Evolutionary conservation across 2,329 filamentous ascomycete genomes (phyloP), one percentile per base, ranked within the genome.

Genomic region (Pyricularia pennisetigena): DNA sequence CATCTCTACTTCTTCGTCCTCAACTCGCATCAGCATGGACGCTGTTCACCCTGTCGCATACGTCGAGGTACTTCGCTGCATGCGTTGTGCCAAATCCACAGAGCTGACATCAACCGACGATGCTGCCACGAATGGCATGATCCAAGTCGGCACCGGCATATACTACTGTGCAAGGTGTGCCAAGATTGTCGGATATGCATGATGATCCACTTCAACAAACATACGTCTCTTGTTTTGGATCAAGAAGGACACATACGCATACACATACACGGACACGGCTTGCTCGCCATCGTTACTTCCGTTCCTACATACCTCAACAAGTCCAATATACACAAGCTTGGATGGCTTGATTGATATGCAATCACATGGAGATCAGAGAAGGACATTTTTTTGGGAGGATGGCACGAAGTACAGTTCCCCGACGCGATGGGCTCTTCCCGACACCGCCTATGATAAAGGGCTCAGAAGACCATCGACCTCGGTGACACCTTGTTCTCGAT

Each of bases 131-230:
- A 84, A 80, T 69, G 87, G 86, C 70, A 90, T 90, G 87, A 83
- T 90, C 16, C 82, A 84, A 73, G 86, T 89, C 70, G 86, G 86
- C 1, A 84, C 86, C 76, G 88, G 88, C 76, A 83, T 89, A 70
- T 89, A 89, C 79, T 89, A 90, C 77, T 89, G 87, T 78, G 81
- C 84, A 69, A 82, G 85, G 49, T 90, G 87, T 75, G 87, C 87
- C 69, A 85, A 83, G 74, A 85, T 87, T 75, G 85, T 87, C 35
- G 87, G 87, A 72, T 89, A 88, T 77, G 85, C 83, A 75, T 88
- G 83, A 84, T 73, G 62, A 54, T 9, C 8, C 3, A 23, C 4
- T 8, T 1, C 41, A 2, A 49, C 16, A n/a, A n/a, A 49, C 35
- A 41, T 2, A 9, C 32, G 5, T 49, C 20, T 49, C 41, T 20